Conservation (phyloP, 352 stramenopile species). For the Pythium monospermum region DNA sequence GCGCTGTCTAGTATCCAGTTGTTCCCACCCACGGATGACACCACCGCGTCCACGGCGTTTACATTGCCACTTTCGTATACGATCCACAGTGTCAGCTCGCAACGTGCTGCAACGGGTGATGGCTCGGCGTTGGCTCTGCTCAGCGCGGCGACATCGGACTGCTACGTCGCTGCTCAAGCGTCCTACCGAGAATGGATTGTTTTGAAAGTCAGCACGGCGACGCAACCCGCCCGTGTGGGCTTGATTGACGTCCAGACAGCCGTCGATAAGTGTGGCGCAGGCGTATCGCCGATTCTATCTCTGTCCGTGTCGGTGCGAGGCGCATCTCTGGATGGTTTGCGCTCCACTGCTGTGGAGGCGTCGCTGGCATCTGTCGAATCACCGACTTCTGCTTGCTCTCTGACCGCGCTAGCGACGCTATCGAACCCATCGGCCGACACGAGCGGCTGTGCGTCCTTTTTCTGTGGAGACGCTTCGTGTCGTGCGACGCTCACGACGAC, state of each 20-base stretch:
- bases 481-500: conserved; percentile 14
- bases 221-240: conserved; percentile 30
- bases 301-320: conserved; percentile 48
- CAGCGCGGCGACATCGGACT: conserved; percentile 23
- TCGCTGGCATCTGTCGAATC: conserved; percentile 4
- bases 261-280: conserved; percentile 30
- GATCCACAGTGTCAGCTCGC: conserved; percentile 65
- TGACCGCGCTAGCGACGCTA: conserved; percentile 3
- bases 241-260: conserved; percentile 47
- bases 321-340: conserved; percentile 25
- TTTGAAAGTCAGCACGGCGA: conserved; percentile 43
- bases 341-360: conserved; percentile 14
- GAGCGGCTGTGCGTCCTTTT: conserved; percentile 21
- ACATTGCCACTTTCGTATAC: conserved; percentile 37
- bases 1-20: conserved; percentile 43
- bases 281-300: conserved; percentile 26
- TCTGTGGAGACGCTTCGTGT: conserved; percentile 31
- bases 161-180: conserved; percentile 34
- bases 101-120: conserved; percentile 25
- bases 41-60: conserved; percentile 12
- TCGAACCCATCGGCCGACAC: neutral
- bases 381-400: conserved; percentile 4
- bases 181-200: conserved; percentile 70
- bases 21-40: conserved; percentile 34
- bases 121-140: conserved; percentile 35